Evolutionary conservation across 2,329 filamentous ascomycete species (phyloP), one percentile per base, ranked within the genome.

Genomic region (Capronia epimyces): DNA sequence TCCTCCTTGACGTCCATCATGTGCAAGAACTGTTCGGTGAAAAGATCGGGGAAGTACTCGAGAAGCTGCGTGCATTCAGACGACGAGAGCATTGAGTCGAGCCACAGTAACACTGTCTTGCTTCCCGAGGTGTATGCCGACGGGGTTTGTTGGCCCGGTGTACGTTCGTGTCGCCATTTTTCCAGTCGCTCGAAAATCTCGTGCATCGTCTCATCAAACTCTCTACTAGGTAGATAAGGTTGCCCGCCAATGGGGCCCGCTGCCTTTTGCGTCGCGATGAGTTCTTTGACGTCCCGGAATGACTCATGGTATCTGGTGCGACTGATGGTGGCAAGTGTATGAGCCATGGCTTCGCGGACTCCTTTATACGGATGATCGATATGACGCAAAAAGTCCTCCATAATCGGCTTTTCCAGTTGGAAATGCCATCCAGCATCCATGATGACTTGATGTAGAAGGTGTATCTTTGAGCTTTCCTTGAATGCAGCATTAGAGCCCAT

Each of bases 1-100:
- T 98, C 93, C 68, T 98, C 93, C 68, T 97, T 97, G 67, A 98
- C 89, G 65, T 98, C 93, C 91, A 98, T 98, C 93, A 98, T 98
- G 74, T 98, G 90, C 46, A 98, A 74, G 12, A 98, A 80, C 66
- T 96, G 87, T 62, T 93, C 87, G 67, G 95, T 93, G 64, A 97
- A 91, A 0, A 86, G 77, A 29, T 87, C 79, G 0, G 89, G 86
- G 74, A 98, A 97, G 78, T 96, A 97, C 2, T 84, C 82, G 15
- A 94, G 82, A 12, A 98, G 80, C 65, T 93, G 86, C 0, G 83
- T 95, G 69, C 93, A 98, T 66, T 97, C 93, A 57, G 94, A 87
- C 0, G 89, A 95, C 2, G 87, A 89, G 2, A 98, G 76, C 13
- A 89, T 93, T 43, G 83, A 86, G 69, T 98, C 93, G 3, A 98